phyloP scores from a whole-genome alignment of 768 basidiomycete genomes.

The Lactifluus echinatus region DNA sequence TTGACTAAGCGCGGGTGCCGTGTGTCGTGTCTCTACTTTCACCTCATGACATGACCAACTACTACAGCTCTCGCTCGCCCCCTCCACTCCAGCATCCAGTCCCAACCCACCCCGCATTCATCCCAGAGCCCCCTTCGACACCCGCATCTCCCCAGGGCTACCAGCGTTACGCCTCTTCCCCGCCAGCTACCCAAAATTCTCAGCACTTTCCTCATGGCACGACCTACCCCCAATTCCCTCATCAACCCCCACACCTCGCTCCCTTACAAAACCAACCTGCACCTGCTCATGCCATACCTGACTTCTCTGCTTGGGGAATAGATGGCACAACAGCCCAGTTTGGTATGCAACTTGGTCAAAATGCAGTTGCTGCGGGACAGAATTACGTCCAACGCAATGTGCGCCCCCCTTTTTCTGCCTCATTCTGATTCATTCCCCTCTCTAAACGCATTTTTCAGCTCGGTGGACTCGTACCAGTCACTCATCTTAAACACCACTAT shows the following conservation, averaged over 20 bases:
- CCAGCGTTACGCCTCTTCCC: slow-evolving; percentile 62
- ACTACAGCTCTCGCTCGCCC: slow-evolving; percentile 47
- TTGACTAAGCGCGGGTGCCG: too few relatives aligned
- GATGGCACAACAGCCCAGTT: slow-evolving; percentile 92
- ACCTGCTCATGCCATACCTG: slow-evolving; percentile 25
- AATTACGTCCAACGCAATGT: slow-evolving; percentile 95
- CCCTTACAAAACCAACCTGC: slow-evolving; percentile 1
- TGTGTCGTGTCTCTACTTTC: too few relatives aligned
- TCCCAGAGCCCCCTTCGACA: slow-evolving; percentile 75
- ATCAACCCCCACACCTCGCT: slow-evolving; percentile 30
- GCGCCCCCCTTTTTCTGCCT: slow-evolving; percentile 24
- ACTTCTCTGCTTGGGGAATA: slow-evolving; percentile 75
- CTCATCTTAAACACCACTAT: slow-evolving; percentile 81
- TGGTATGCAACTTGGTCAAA: slow-evolving; percentile 91
- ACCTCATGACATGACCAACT: slow-evolving; percentile 7
- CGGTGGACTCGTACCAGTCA: slow-evolving; percentile 66
- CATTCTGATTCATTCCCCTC: background rate
- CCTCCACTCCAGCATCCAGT: slow-evolving; percentile 84
- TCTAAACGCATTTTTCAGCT: slow-evolving; percentile 41
- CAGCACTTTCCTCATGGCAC: slow-evolving; percentile 28
- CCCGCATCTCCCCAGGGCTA: slow-evolving; percentile 67
- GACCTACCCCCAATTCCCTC: slow-evolving; percentile 45
- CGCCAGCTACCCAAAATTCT: slow-evolving; percentile 29
- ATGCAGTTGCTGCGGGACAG: slow-evolving; percentile 87
- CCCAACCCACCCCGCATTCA: slow-evolving; percentile 79